Evolutionary conservation across 2,329 filamentous ascomycete species (phyloP).

Genomic region (Aspergillus sp.): DNA sequence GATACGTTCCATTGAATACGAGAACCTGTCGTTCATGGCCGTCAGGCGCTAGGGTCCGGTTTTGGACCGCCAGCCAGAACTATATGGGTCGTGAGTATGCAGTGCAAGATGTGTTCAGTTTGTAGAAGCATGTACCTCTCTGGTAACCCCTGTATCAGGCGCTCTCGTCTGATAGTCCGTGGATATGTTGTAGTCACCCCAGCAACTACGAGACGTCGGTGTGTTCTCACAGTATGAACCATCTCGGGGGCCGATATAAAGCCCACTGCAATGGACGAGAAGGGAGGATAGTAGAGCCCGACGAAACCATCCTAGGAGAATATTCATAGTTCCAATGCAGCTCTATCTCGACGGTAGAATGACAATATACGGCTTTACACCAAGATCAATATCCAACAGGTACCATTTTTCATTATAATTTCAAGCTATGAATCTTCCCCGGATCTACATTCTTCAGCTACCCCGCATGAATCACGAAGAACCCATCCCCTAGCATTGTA

Average conservation of each 20-base stretch:
- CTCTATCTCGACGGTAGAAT: too few species aligned
- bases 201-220: not conserved
- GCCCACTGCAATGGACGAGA: too few species aligned
- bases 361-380: too few species aligned
- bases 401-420: too few species aligned
- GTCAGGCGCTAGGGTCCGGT: not conserved
- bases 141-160: not conserved
- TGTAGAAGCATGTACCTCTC: not conserved
- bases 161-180: not conserved
- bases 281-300: too few species aligned
- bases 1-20: constrained; percentile 2
- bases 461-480: not conserved
- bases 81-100: not conserved
- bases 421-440: too few species aligned
- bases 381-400: not conserved
- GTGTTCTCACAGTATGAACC: not conserved
- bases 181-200: not conserved
- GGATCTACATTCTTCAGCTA: not conserved
- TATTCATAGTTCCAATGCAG: too few species aligned
- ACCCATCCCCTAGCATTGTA: not conserved
- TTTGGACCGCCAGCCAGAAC: not conserved
- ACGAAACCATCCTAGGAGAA: too few species aligned
- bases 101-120: not conserved
- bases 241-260: not conserved
- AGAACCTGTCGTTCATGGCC: constrained; percentile 2